Base-by-base conservation (phyloP, 73 alveolate genomes). In the Paramecium primaurelia region DNA sequence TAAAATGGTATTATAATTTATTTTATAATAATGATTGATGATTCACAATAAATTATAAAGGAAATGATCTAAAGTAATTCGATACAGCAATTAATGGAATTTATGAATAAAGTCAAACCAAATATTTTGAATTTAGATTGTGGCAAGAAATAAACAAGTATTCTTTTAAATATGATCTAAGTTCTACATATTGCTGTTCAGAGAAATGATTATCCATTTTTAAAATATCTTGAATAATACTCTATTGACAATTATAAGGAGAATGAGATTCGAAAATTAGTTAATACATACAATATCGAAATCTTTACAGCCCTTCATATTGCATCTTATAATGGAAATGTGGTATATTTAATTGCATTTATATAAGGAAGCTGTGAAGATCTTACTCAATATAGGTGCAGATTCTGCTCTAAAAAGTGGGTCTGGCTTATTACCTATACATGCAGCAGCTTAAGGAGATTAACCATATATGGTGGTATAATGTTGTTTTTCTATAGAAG, bases 361-460 rank as follows among this genome's bases (percentile, higher is more conserved):
- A 37, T 73, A 20, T 37, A 37, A 80, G 91, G 38, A 42, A 42
- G 44, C 75, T 18, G 75, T 49, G 16, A 28, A 80, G 58, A 80
- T 47, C 11, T 18, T 80, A 45, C 38, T 80, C 34, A 49, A 47
- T 16, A 9, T 80, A 3, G 91, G 91, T 22, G 91, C 91, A 14
- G 91, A 80, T 11, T 37, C 45, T 45, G 12, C 44, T 20, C 16
- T 80, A 1, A 80, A 80, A 64, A 80, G 91, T 45, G 91, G 91
- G 2, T 80, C 91, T 11, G 91, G 91, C 9, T 44, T 80, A 25
- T 44, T 80, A 8, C 77, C 91, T 18, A 80, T 80, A 32, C 91
- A 80, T 20, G 91, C 91, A 45, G 91, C 91, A 4, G 91, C 91
- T 3, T 80, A 80, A 80, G 91, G 91, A 12, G 91, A 80, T 45